Base-by-base conservation (phyloP, 2,329 filamentous ascomycete species). In the Fusarium xyrophilum region DNA sequence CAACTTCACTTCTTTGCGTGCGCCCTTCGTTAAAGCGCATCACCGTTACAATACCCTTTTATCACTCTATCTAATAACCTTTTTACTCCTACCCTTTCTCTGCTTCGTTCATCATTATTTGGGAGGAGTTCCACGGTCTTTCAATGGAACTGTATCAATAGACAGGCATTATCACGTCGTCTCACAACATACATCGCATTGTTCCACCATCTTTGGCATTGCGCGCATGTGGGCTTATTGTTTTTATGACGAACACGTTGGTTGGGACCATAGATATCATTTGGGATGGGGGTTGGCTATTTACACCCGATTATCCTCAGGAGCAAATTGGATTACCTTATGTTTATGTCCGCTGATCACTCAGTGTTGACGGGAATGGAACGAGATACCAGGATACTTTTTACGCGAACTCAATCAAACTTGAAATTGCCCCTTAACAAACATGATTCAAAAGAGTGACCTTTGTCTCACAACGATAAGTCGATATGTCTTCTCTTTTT, bases 251-350 rank as follows among this genome's bases (percentile, higher is more conserved):
- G 70, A 73, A 73, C 36, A 74, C 65, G 72, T 66, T 65, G 70
- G 70, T 67, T 70, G 72, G 72, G 72, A 74, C 72, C 62, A 74
- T 74, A 74, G 72, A 73, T 57, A 70, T 73, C 60, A 71, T 70
- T 68, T 68, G 56, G 71, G 70, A 69, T 46, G 40, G 60, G 65
- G 63, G 61, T 56, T 67, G 53, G 50, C 30, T 55, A 36, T 61
- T 61, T 62, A 64, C 58, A 58, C 50, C 40, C 59, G 39, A 63
- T 54, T 25, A 53, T 69, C 52, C 51, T 55, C 33, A 59, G 57
- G 65, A 67, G 63, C 65, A 69, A 67, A 57, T 64, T 64, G 70
- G 65, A 73, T 69, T 65, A 53, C 50, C 36, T 53, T 53, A 53
- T 44, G 50, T 53, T 53, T 53, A 73, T 65, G 70, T 74, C 72